Evolutionary conservation across 768 basidiomycete species (phyloP), one percentile per base, ranked within the genome.

Genomic region (Cantharellus cinnabarinus): DNA sequence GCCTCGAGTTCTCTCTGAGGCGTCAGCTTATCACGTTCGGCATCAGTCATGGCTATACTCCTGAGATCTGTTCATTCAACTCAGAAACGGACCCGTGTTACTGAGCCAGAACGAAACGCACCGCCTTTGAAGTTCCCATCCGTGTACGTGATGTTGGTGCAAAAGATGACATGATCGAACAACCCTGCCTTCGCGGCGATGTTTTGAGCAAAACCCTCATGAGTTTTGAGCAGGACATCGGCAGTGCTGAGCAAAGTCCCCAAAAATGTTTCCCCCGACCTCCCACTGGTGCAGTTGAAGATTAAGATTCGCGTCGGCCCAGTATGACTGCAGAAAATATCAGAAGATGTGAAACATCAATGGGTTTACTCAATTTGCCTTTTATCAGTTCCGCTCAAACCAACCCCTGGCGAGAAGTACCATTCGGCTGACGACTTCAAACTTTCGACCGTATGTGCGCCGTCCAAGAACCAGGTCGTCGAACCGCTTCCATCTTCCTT

Each of bases 261-360:
- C 15, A 99, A 73, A 69, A 99, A 85, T 0, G 73, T 69, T 29
- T 76, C 68, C 1, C 88, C 91, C 7, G 89, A 85, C 42, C 95
- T 81, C 7, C 91, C 94, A 58, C 76, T 81, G 2, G 91, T 95
- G 71, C 91, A 97, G 69, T 99, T 99, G 73, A 99, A 99, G 29
- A 99, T 76, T 42, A 98, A 73, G 2, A 88, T 71, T 34, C 88
- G 79, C 35, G 62, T 57, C 20, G 63, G 66, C 35, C n/a, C 15
- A 10, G 44, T 10, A 29, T 29, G 44, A 29, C 20, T 29, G 1
- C 20, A 29, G 20, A 29, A 29, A 29, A 29, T 29, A 29, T 29
- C 20, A 29, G 20, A 29, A 29, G 20, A 29, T 29, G 20, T 48
- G 44, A 10, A 34, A 42, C 34, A 56, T n/a, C 34, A 3, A 14